A percentile compares a stretch with the other conserved stretches of the same genome.
phyloP scores from a whole-genome alignment of 495 filamentous ascomycete species.

The Daldinia grandis region DNA sequence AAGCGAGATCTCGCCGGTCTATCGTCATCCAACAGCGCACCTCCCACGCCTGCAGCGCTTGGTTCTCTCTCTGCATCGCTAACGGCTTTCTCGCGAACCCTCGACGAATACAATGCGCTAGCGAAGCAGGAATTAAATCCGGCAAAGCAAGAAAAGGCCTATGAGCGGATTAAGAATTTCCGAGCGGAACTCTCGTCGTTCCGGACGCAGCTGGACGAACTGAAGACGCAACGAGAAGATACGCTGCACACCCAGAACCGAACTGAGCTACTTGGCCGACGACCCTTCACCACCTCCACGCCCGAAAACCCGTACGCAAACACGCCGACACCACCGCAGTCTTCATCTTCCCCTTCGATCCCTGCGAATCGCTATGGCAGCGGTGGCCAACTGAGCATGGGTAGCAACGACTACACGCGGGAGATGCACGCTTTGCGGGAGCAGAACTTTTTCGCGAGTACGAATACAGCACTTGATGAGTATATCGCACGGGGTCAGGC shows the following conservation, averaged over 20 bases:
- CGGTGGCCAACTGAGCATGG: slow-evolving; percentile 63
- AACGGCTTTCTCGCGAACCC: slow-evolving; percentile 85
- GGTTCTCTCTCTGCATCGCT: slow-evolving; percentile 75
- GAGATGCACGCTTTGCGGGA: slow-evolving; percentile 90
- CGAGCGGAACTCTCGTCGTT: slow-evolving; percentile 82
- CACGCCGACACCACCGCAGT: slow-evolving; percentile 39
- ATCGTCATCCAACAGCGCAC: slow-evolving; percentile 58
- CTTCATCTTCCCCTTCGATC: slow-evolving; percentile 28
- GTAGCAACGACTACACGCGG: slow-evolving; percentile 66
- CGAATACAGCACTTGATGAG: slow-evolving; percentile 86
- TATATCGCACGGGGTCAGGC: slow-evolving; percentile 91
- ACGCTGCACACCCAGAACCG: slow-evolving; percentile 75
- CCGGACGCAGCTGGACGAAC: slow-evolving; percentile 74
- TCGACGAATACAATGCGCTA: slow-evolving; percentile 90
- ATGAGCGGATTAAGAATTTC: slow-evolving; percentile 86
- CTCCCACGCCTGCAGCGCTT: slow-evolving; percentile 49
- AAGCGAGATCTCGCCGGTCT: slow-evolving; percentile 84
- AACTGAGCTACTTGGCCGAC: slow-evolving; percentile 86
- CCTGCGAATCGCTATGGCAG: slow-evolving; percentile 48
- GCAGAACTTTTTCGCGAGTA: slow-evolving; percentile 81
- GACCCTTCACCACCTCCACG: slow-evolving; percentile 84
- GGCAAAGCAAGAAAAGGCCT: slow-evolving; percentile 88
- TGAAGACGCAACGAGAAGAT: slow-evolving; percentile 80
- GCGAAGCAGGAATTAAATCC: slow-evolving; percentile 87
- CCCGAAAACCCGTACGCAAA: slow-evolving; percentile 96